Evolutionary conservation across 73 alveolate genomes (phyloP), one percentile per base, ranked within the genome.

Genomic region (Blepharisma japonicum): DNA sequence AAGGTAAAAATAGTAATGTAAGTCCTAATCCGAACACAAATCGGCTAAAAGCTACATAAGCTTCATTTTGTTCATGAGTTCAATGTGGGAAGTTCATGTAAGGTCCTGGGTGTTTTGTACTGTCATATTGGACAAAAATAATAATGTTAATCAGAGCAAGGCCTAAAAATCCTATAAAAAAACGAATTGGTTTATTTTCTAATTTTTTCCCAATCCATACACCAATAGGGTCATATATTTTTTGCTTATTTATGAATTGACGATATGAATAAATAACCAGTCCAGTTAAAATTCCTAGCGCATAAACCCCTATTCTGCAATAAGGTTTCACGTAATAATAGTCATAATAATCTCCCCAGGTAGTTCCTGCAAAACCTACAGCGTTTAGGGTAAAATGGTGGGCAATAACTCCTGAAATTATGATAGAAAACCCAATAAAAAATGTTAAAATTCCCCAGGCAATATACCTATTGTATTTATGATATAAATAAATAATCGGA

Each of bases 271-370:
- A 77, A 68, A 61, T 47, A 45, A 76, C 9, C 39, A 56, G 0
- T 6, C 89, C 89, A 6, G 45, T 6, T 23, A 82, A 6, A 20
- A 68, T 18, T 54, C 88, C 88, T 9, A 53, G 48, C 1, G 68
- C 49, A 66, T 71, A 81, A 3, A 83, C 77, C 32, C 79, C 84
- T 18, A 81, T 53, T 74, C 88, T 72, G 53, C 55, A 46, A 48
- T 72, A 81, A 27, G 88, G 88, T 42, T 74, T 81, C 38, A 45
- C 55, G 54, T 81, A 74, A 45, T 66, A 7, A 54, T 78, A 81
- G 68, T 68, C 81, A 68, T 14, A 14, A 38, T 45, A 71, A 9
- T 71, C 47, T 47, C 7, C n/a, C 32, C 18, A 8, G 23, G 14
- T 61, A 0, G 14, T 11, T 25, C n/a, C 45, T 6, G 70, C 71